These are phyloP conservation scores for Phyllosticta citriasiana DNA, from an alignment of 2,329 filamentous ascomycete genomes.

Conservation along the genomic window DNA sequence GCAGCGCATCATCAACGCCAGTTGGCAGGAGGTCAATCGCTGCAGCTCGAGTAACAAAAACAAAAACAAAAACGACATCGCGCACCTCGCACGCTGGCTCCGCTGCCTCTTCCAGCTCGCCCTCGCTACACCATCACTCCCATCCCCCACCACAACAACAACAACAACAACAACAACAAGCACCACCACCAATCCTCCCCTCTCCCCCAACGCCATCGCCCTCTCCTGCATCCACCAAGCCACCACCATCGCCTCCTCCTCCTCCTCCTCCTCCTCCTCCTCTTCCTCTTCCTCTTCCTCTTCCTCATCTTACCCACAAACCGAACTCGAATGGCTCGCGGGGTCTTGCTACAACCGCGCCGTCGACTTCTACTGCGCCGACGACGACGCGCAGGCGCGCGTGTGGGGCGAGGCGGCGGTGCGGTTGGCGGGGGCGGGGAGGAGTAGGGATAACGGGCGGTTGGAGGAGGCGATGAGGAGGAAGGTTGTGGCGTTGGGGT, in stretches of 20 bases:
- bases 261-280: neutral
- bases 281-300: neutral
- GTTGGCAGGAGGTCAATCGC: conserved; percentile 43
- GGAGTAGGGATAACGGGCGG: neutral
- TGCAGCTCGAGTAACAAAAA: conserved; percentile 23
- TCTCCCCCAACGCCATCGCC: conserved; percentile 1
- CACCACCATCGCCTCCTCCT: neutral
- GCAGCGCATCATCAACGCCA: conserved; percentile 59
- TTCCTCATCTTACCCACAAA: conserved; percentile 44
- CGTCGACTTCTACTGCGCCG: conserved; percentile 52
- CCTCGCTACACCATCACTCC: conserved; percentile 26
- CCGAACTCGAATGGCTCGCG: conserved; percentile 69
- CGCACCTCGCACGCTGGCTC: conserved; percentile 63
- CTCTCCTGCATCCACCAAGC: conserved; percentile 36
- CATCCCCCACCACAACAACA: neutral
- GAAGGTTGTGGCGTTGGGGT: neutral
- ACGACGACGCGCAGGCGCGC: conserved; percentile 46
- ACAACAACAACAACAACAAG: no score
- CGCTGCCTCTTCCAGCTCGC: conserved; percentile 65
- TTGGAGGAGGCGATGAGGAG: neutral
- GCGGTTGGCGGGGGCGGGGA: conserved; percentile 39
- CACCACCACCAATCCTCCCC: conserved; percentile 29
- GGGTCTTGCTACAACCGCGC: conserved; percentile 60
- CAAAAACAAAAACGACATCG: conserved; percentile 29
- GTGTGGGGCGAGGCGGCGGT: conserved; percentile 56